Conservation (phyloP, 164 flowering plant genomes). For the Saururus chinensis region DNA sequence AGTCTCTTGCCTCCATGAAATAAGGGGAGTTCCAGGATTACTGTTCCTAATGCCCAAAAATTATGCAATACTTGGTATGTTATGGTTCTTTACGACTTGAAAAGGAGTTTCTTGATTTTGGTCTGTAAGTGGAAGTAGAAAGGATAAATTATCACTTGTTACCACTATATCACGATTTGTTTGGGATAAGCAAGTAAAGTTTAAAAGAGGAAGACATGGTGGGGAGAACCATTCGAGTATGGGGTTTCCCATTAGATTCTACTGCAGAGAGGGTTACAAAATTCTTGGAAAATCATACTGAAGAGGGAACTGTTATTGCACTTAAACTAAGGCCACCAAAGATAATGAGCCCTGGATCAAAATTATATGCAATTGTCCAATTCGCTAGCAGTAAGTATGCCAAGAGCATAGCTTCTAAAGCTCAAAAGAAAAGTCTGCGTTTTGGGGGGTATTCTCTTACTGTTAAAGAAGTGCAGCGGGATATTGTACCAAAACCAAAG, state of each 20-base stretch:
- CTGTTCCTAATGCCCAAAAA: no score
- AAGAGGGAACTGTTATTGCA: constrained; percentile 45
- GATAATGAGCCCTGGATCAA: constrained; percentile 9
- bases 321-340: constrained; percentile 29
- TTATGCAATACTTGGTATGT: no score
- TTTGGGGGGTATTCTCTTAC: constrained; percentile 34
- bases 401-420: constrained; percentile 23
- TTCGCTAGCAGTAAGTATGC: constrained; percentile 28
- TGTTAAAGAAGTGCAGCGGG: constrained; percentile 28
- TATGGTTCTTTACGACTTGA: no score
- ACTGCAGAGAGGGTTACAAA: constrained; percentile 29
- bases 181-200: background rate
- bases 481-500: constrained; percentile 48
- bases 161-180: no score
- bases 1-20: no score
- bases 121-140: no score
- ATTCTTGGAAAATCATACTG: constrained; percentile 41
- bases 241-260: constrained; percentile 39
- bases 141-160: no score
- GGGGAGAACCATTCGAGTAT: constrained; percentile 39
- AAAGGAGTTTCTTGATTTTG: no score
- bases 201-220: background rate
- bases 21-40: no score
- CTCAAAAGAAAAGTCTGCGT: constrained; percentile 11
- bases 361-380: constrained; percentile 52